Evolutionary conservation across 2,329 filamentous ascomycete genomes (phyloP), one percentile per base, ranked within the genome.

Genomic region (Verticillium klebahnii): DNA sequence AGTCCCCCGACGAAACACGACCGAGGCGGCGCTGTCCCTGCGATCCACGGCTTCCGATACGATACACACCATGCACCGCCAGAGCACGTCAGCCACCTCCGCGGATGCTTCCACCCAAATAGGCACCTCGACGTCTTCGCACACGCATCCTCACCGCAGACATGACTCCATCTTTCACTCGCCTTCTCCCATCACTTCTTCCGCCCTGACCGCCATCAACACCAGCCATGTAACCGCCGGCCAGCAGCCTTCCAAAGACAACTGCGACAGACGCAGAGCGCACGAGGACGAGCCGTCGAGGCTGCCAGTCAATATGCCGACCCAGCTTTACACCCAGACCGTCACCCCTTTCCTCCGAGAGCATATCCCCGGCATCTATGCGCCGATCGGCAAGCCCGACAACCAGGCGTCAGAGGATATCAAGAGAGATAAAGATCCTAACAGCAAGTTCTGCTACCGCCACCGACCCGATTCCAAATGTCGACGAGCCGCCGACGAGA

Each of bases 391-490:
- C 63, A 86, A 86, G 68, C 77, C 78, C 8, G 79, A 81, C 62
- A 75, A 77, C 59, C 73, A 77, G 45, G 72, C 76, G 64, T 75
- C 75, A 68, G 61, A 69, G 62, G 67, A 70, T 61, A 73, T 71
- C 29, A 73, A 72, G 57, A 77, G 71, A 55, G 77, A 79, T 56
- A 80, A 75, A 69, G 85, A 87, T 65, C 84, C 82, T 39, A 96
- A 93, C 73, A 96, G 92, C 68, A 95, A 91, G 74, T 98, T 90
- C 78, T 99, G 95, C 78, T 99, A 99, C 75, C 89, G 95, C 61
- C 95, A 99, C 75, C 85, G 91, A 60, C 95, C 95, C 2, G 95
- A 98, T 75, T 87, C 94, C 60, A 96, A 97, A 78, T 99, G 95
- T 77, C 85, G 93, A 64, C 87, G 93, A 64, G 92, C 96, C 65